Percentiles rank a stretch among this genome's conserved stretches.
phyloP scores from a whole-genome alignment of 768 basidiomycete genomes.

The Lactarius trivialis region DNA sequence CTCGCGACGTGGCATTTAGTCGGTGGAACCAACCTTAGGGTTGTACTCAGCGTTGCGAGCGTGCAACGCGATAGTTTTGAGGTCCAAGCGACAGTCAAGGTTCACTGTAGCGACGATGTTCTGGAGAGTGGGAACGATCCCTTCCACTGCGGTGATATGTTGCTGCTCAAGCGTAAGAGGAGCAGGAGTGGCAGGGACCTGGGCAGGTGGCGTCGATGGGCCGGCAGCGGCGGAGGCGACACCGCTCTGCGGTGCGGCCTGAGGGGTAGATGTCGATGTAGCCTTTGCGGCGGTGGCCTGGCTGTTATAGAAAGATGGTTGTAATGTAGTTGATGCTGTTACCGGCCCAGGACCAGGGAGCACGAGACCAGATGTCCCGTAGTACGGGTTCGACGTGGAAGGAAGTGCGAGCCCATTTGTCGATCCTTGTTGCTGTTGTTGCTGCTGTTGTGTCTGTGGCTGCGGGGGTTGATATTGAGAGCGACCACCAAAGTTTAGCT shows the following conservation, averaged over 20 bases:
- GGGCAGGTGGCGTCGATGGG: constrained; percentile 46
- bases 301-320: constrained; percentile 30
- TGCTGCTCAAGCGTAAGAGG: constrained; percentile 85
- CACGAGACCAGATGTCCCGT: constrained; percentile 40
- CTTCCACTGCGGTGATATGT: constrained; percentile 94
- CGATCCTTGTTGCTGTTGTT: constrained; percentile 31
- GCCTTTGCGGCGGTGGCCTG: constrained; percentile 29
- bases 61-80: constrained; percentile 97
- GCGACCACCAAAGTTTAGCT: constrained; percentile 71
- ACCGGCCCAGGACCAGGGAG: constrained; percentile 50
- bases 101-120: constrained; percentile 99
- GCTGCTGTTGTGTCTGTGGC: constrained; percentile 36
- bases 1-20: constrained; percentile 48
- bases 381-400: constrained; percentile 35
- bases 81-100: constrained; percentile 89
- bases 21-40: constrained; percentile 85
- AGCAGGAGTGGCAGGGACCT: constrained; percentile 60
- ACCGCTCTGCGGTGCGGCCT: constrained; percentile 17
- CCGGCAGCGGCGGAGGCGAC: constrained; percentile 43
- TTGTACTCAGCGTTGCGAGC: constrained; percentile 99
- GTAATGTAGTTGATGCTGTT: constrained; percentile 37
- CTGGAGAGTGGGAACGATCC: constrained; percentile 98
- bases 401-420: constrained; percentile 56
- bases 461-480: constrained; percentile 37
- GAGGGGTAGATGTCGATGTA: constrained; percentile 25